Conservation (phyloP, 306 rosid species). For the Cicer pinnatifidum region DNA sequence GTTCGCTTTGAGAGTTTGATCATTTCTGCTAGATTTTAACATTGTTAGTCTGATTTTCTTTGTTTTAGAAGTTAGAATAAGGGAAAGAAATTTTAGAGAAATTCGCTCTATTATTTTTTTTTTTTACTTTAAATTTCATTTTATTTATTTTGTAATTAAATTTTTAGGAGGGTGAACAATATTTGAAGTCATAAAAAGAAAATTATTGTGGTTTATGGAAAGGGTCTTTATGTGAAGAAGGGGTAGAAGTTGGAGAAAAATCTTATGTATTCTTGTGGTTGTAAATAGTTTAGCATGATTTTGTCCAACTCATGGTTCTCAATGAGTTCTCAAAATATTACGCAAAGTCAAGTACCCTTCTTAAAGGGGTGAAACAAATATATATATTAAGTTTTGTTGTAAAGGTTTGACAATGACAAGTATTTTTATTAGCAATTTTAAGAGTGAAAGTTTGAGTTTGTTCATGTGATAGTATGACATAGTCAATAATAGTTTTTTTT, state of each 20-base stretch:
- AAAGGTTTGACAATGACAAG: too few relatives aligned
- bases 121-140: neutral
- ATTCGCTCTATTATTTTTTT: neutral
- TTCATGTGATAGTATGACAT: too few relatives aligned
- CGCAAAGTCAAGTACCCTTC: too few relatives aligned
- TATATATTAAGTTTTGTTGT: too few relatives aligned
- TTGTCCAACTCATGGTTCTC: conserved; percentile 1
- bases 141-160: too few relatives aligned
- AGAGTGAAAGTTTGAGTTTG: too few relatives aligned
- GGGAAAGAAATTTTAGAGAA: neutral
- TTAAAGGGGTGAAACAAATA: too few relatives aligned
- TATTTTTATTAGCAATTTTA: too few relatives aligned
- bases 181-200: neutral
- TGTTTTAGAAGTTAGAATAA: conserved; percentile 4
- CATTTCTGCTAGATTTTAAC: neutral
- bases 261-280: conserved; percentile 29
- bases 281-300: conserved; percentile 20
- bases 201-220: conserved; percentile 1
- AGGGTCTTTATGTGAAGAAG: neutral
- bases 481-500: too few relatives aligned
- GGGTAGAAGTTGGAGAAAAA: neutral
- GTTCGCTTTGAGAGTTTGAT: too few relatives aligned
- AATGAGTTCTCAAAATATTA: too few relatives aligned
- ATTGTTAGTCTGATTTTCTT: conserved; percentile 15
- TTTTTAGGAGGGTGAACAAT: neutral